A percentile compares a stretch with the other conserved stretches of the same genome.
Evolutionary conservation across 2,329 filamentous ascomycete genomes (phyloP).

Genomic region (Hirsutella thompsonii): DNA sequence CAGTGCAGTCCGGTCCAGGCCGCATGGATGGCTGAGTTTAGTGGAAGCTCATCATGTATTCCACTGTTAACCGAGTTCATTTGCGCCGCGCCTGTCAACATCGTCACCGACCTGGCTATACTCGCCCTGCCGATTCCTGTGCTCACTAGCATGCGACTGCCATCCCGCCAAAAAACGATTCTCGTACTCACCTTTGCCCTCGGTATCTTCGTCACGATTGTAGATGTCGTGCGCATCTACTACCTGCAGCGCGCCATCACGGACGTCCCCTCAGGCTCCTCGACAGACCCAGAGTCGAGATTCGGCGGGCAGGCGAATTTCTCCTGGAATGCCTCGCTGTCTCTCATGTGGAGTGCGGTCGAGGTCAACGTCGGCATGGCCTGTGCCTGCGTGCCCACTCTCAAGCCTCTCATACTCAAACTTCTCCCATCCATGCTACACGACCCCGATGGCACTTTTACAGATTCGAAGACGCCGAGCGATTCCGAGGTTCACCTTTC

Average conservation of each 20-base stretch:
- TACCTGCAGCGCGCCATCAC: conserved; percentile 67
- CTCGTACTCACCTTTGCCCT: conserved; percentile 76
- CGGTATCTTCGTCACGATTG: conserved; percentile 75
- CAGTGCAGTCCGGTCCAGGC: conserved; percentile 69
- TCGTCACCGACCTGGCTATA: conserved; percentile 81
- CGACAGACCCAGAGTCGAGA: conserved; percentile 24
- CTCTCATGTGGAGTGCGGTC: conserved; percentile 87
- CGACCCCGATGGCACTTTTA: conserved; percentile 32
- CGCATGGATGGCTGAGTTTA: conserved; percentile 40
- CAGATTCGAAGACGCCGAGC: conserved; percentile 13
- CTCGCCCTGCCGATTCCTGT: conserved; percentile 81
- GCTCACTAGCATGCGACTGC: conserved; percentile 73
- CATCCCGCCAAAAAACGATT: conserved; percentile 76
- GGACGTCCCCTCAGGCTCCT: conserved; percentile 22
- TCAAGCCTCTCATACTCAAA: conserved; percentile 71
- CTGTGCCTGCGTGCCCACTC: conserved; percentile 80
- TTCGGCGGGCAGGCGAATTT: conserved; percentile 43
- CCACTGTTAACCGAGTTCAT: conserved; percentile 50
- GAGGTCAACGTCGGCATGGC: conserved; percentile 87
- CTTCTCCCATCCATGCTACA: conserved; percentile 44
- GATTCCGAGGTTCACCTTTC: conserved; percentile 17
- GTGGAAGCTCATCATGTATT: conserved; percentile 31
- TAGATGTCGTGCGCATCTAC: conserved; percentile 82
- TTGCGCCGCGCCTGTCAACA: conserved; percentile 77
- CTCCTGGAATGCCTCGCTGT: conserved; percentile 65